A percentile compares a stretch with the other conserved stretches of the same genome.
These are phyloP conservation scores for Vitis vinifera DNA, from an alignment of 164 flowering plant genomes.

Conservation along the genomic window DNA sequence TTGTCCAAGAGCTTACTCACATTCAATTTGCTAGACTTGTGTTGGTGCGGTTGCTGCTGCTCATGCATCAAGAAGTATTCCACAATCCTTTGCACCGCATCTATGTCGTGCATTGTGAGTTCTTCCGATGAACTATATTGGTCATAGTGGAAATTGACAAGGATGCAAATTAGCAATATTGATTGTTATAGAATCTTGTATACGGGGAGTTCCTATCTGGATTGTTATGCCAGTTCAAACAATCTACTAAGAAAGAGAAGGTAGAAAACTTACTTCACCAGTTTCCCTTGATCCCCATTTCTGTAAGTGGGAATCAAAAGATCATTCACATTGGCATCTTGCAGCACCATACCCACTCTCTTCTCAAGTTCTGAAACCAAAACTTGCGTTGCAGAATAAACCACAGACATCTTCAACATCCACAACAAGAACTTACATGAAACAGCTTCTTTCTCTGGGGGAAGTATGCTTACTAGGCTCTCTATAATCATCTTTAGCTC, in stretches of 20 bases:
- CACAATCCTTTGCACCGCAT: slow-evolving; percentile 64
- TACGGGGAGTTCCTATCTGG: neutral
- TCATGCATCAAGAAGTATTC: slow-evolving; percentile 78
- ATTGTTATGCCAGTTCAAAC: neutral
- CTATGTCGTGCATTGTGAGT: slow-evolving; percentile 56
- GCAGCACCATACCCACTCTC: slow-evolving; percentile 66
- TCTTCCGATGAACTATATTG: slow-evolving; percentile 41
- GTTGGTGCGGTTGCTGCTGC: slow-evolving; percentile 45
- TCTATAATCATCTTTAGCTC: slow-evolving; percentile 70
- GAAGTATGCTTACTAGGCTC: slow-evolving; percentile 71
- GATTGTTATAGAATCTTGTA: neutral
- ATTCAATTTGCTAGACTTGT: slow-evolving; percentile 28
- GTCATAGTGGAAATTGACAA: slow-evolving; percentile 1
- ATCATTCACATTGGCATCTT: slow-evolving; percentile 67
- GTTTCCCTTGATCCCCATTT: slow-evolving; percentile 40
- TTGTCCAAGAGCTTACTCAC: slow-evolving; percentile 70
- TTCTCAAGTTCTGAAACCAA: slow-evolving; percentile 79
- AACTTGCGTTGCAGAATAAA: slow-evolving; percentile 63
- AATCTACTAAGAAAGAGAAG: neutral
- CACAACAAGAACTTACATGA: slow-evolving; percentile 65
- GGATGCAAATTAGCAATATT: neutral
- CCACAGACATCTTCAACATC: slow-evolving; percentile 69
- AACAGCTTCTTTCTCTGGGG: slow-evolving; percentile 61
- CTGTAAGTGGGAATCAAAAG: slow-evolving; percentile 63
- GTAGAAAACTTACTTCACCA: slow-evolving; percentile 33